phyloP scores from a whole-genome alignment of 179 eudicot genomes.

The Heliamphora pulchella region DNA sequence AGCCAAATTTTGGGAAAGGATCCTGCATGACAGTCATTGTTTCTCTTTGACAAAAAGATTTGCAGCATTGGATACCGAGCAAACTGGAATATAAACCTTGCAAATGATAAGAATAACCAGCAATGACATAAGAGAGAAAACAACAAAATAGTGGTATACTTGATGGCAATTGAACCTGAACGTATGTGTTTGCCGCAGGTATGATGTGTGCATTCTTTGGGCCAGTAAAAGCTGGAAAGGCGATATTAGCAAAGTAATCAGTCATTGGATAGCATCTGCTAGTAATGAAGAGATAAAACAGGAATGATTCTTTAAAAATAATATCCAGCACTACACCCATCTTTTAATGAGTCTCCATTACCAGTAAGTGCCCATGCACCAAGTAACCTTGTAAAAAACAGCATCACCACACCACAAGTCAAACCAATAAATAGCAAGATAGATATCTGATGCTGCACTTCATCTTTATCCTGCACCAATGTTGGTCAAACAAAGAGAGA shows the following conservation, averaged over 20 bases:
- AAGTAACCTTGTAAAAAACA: constrained; percentile 49
- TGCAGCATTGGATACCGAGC: background rate
- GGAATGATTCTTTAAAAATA: constrained; percentile 1
- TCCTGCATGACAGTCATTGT: background rate
- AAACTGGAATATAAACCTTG: background rate
- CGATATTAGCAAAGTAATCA: constrained; percentile 14
- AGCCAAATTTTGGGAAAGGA: background rate
- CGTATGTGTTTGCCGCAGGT: constrained; percentile 82
- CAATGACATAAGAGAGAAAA: background rate
- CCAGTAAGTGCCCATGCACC: constrained; percentile 78
- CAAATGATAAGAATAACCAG: background rate
- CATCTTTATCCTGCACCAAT: constrained; percentile 64
- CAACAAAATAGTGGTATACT: constrained; percentile 6
- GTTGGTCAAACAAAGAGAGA: constrained; percentile 4
- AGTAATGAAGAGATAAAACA: constrained; percentile 13
- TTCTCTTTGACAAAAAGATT: background rate
- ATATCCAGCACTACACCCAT: constrained; percentile 9
- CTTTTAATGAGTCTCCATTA: constrained; percentile 27
- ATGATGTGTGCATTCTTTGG: constrained; percentile 61
- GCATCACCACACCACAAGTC: constrained; percentile 66
- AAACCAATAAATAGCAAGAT: constrained; percentile 77
- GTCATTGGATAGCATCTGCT: constrained; percentile 10
- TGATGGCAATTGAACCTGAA: constrained; percentile 52
- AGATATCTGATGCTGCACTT: constrained; percentile 95
- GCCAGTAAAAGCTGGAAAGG: constrained; percentile 73